Percentiles rank a stretch among this genome's conserved stretches.
These are phyloP conservation scores for Ustilago tritici DNA, from an alignment of 1,284 basidiomycete species.

Conservation along the genomic window DNA sequence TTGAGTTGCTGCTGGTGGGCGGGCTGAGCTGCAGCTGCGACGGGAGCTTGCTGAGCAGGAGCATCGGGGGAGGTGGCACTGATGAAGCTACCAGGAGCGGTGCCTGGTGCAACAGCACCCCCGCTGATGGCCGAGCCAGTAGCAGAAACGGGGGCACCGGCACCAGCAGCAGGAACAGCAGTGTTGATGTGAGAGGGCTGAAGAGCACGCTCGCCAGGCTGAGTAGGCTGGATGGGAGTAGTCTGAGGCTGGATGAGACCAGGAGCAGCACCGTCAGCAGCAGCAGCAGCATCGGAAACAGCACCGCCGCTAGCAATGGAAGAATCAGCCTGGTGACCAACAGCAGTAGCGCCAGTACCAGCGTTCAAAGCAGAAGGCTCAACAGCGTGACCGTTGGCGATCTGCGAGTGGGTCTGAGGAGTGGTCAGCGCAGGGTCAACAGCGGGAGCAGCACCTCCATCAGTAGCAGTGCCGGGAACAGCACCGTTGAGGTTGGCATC, in stretches of 20 bases:
- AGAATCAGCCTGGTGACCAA: conserved; percentile 29
- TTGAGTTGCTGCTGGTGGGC: conserved; percentile 22
- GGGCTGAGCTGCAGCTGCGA: conserved; percentile 16
- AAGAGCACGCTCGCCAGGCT: conserved; percentile 30
- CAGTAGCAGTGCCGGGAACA: conserved; percentile 28
- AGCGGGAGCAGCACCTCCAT: conserved; percentile 36
- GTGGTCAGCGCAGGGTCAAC: conserved; percentile 38
- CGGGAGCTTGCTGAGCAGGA: conserved; percentile 12
- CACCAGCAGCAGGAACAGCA: conserved; percentile 32
- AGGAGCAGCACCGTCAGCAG: conserved; percentile 18
- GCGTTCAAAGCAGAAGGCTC: conserved; percentile 34
- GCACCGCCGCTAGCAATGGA: conserved; percentile 33
- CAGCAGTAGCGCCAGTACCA: conserved; percentile 38
- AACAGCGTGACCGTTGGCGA: conserved; percentile 28
- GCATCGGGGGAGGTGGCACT: conserved; percentile 8
- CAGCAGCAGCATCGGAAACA: conserved; percentile 16
- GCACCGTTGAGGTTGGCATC: conserved; percentile 19
- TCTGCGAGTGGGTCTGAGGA: conserved; percentile 17
- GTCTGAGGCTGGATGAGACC: conserved; percentile 38
- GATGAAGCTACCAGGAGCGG: conserved; percentile 12
- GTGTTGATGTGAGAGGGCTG: conserved; percentile 37
- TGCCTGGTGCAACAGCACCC: background rate
- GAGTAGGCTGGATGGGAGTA: conserved; percentile 28
- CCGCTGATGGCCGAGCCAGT: conserved; percentile 14
- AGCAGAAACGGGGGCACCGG: conserved; percentile 14